Base-by-base conservation (phyloP, 78 protist species). In the Dictyostelium firmibasis region DNA sequence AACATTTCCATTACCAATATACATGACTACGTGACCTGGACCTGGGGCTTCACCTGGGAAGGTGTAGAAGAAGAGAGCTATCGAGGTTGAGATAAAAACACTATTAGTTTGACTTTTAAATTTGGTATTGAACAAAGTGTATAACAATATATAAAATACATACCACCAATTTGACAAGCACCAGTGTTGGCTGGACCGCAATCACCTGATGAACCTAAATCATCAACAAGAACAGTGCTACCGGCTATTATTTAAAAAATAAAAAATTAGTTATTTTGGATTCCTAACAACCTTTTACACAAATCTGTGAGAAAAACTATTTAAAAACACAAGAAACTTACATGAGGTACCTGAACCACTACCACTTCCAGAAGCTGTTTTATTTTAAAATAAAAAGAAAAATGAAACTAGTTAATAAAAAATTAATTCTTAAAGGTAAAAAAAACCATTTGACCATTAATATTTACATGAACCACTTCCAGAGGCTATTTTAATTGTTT, bases 21-120 rank as follows among this genome's bases (percentile, higher is more conserved):
- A 89, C 94, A 89, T 89, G 14, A 89, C 83, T 0, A 89, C 94
- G 38, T 89, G 94, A 33, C 38, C 70, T 60, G 93, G 93, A 18
- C 93, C 62, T 33, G 85, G 38, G 8, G n/a, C 31, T 33, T 69
- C 50, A n/a, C 60, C 83, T 77, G 83, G 83, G 86, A 87, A 87
- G 2, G 84, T 76, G 69, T 86, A 86, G 43, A 74, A 85, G 35
- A 41, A 41, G 20, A 70, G 36, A 29, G 36, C 31, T 27, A 16
- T 11, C 6, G 25, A 6, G 5, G 29, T 69, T 27, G 1, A 16
- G 25, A 25, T 69, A 27, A n/a, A 27, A 27, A 11, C n/a, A 16
- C 23, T 69, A n/a, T 27, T 69, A 69, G 36, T 27, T 69, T 2
- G 3, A 69, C 8, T 69, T 27, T 38, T 4, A 38, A 4, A 38